A percentile compares a stretch with the other conserved stretches of the same genome.
These are phyloP conservation scores for Gynandropsis gynandra DNA, from an alignment of 345 rosid species.

Conservation along the genomic window DNA sequence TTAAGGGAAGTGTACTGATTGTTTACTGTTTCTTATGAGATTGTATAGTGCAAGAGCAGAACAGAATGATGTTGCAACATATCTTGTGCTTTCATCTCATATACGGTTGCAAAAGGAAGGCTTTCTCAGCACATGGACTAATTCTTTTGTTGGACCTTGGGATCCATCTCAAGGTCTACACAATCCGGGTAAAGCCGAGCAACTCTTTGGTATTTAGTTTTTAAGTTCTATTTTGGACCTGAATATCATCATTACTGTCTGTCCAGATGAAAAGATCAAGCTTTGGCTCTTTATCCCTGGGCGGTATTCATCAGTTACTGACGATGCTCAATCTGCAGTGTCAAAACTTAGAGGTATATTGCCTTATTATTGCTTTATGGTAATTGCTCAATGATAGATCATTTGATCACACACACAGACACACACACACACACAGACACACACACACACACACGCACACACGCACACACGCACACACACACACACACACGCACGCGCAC, in stretches of 20 bases:
- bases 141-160: conserved; percentile 99
- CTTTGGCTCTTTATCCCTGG: conserved; percentile 99
- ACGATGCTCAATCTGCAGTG: conserved; percentile 72
- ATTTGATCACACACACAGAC: background rate
- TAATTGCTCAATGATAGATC: background rate
- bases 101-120: conserved; percentile 80
- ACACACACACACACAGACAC: background rate
- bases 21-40: conserved; percentile 18
- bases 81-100: conserved; percentile 85
- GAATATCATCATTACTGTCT: conserved; percentile 5
- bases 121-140: conserved; percentile 88
- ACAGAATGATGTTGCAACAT: conserved; percentile 76
- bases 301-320: conserved; percentile 54
- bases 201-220: background rate
- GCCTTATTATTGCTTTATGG: background rate
- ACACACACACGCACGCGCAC: background rate
- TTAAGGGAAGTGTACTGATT: conserved; percentile 4
- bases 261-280: conserved; percentile 90
- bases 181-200: conserved; percentile 70
- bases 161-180: conserved; percentile 98
- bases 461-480: too few relatives aligned
- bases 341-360: conserved; percentile 73
- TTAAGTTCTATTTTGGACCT: background rate
- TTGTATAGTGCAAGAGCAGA: conserved; percentile 58
- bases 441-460: background rate